Evolutionary conservation across 768 basidiomycete genomes (phyloP), one percentile per base, ranked within the genome.

Genomic region (Lactifluus piperatus): DNA sequence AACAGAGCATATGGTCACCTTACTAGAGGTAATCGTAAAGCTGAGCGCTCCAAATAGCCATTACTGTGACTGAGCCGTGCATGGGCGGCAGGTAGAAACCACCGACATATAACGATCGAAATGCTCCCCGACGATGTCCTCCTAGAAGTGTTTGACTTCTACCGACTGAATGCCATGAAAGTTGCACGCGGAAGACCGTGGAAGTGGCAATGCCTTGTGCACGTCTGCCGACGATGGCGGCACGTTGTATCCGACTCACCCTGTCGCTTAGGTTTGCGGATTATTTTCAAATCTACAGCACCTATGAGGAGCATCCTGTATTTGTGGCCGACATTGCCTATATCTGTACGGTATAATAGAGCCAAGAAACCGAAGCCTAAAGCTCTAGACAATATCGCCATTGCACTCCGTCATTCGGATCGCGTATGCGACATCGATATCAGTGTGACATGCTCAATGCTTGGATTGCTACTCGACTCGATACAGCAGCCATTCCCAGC

Each of bases 401-500:
- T 20, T 4, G 49, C 56, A 27, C 43, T 51, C 22, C 32, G 14
- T 9, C 34, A 29, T n/a, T 32, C 30, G 4, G 32, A 34, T 34
- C 56, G 41, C 24, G 2, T 57, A 6, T 14, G 14, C 18, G 32
- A 46, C 4, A n/a, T 57, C 26, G 22, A 26, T 10, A 16, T 57
- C 43, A 4, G 4, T 18, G 5, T 51, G 16, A 16, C 50, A 22
- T n/a, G 6, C 20, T 36, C 56, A 8, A 43, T 27, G 8, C 6
- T 20, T 6, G n/a, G 14, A 56, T 8, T 68, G 69, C 51, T 65
- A 45, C 1, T 67, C 68, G 1, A 71, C 69, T 67, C 64, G 57
- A 9, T 62, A 64, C 66, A 30, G 65, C 63, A 45, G 73, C 32
- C 71, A 30, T 63, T 47, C 62, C 58, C 4, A 53, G 64, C 13